Base-by-base conservation (phyloP, 192 early-diverging fungal genomes). In the Backusella psychrophila region DNA sequence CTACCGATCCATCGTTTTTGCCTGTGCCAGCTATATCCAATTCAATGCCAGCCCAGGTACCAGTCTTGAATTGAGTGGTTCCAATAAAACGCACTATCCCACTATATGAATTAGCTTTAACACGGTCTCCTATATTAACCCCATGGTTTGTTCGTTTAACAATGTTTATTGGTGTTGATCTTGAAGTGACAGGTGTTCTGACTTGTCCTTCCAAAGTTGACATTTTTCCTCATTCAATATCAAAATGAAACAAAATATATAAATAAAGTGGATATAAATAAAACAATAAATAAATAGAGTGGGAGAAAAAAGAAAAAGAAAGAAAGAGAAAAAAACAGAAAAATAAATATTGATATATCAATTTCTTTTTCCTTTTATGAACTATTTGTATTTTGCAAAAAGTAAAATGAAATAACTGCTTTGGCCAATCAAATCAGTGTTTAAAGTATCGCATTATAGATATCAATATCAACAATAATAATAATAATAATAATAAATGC, bases 21-120 rank as follows among this genome's bases (percentile, higher is more conserved):
- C 93, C 93, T 34, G 83, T 87, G 6, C 90, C 91, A 4, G 72
- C 78, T 41, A 87, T 85, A 63, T 94, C 91, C 6, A 94, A 81
- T 77, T 91, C 90, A 69, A 94, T 84, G 21, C 93, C 93, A n/a
- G 91, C 93, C 92, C 92, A 94, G 4, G 84, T 85, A 7, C 92
- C 93, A 34, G 86, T 83, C 80, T 93, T 93, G 67, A 90, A 89
- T 33, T 90, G 83, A 21, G 90, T 88, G 0, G 90, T 85, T 8
- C 93, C 93, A 29, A 93, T 53, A 72, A 85, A 94, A 44, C 85
- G 86, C 15, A 94, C 82, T 29, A 85, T 89, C 53, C 93, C 93
- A 71, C 41, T 4, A 6, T 82, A 14, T 31, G 70, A 71, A 71
- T 33, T 71, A 23, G 29, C 39, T 46, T 71, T 41, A 12, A 71